phyloP scores from a whole-genome alignment of 2,329 filamentous ascomycete genomes.

The Bertia moriformis region DNA sequence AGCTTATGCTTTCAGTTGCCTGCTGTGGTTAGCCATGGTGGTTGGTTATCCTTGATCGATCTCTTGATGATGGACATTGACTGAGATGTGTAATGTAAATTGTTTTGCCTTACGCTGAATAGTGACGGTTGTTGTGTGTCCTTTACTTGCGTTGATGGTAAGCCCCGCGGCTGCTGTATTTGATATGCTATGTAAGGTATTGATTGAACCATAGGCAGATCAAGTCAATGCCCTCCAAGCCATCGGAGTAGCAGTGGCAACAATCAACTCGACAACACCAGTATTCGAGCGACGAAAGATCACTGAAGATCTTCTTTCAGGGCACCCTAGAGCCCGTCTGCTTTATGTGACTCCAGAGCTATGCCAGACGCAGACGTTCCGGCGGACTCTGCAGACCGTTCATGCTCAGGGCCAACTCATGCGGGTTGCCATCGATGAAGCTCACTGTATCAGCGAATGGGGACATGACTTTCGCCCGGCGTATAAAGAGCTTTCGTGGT shows the following conservation, averaged over 20 bases:
- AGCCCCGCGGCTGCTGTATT: conserved; percentile 7
- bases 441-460: conserved; percentile 96
- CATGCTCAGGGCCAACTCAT: conserved; percentile 73
- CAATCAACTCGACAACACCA: conserved; percentile 73
- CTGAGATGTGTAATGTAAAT: no score
- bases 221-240: conserved; percentile 70
- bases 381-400: conserved; percentile 57
- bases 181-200: conserved; percentile 2
- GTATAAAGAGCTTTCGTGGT: conserved; percentile 77
- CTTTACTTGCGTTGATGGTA: conserved; percentile 78
- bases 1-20: conserved; percentile 86
- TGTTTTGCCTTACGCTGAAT: conserved; percentile 6
- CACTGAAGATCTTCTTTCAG: conserved; percentile 69
- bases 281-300: conserved; percentile 51
- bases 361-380: conserved; percentile 65
- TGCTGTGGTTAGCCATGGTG: conserved; percentile 73
- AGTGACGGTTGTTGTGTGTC: conserved; percentile 81
- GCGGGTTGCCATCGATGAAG: conserved; percentile 81
- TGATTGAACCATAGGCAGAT: conserved; percentile 54
- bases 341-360: conserved; percentile 90
- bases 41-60: conserved; percentile 30
- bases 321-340: conserved; percentile 68
- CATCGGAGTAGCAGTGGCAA: conserved; percentile 65
- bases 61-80: no score
- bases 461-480: conserved; percentile 92